A percentile compares a stretch with the other conserved stretches of the same genome.
These are phyloP conservation scores for Fusarium sp. DNA, from an alignment of 2,329 filamentous ascomycete species.

Conservation along the genomic window DNA sequence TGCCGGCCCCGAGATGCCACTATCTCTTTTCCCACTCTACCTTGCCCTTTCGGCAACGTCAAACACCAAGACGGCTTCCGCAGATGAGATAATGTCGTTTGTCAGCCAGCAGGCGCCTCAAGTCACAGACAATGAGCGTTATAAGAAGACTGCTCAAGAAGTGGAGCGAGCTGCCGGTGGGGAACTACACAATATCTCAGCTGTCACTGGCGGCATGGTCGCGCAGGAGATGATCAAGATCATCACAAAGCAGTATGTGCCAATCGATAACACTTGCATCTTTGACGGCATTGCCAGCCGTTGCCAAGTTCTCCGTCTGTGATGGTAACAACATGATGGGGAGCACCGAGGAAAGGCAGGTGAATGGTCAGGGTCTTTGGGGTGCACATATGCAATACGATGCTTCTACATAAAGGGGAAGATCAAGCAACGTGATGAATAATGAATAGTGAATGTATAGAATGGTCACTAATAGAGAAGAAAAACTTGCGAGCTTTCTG, in stretches of 20 bases:
- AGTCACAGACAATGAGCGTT: conserved; percentile 59
- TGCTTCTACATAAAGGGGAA: neutral
- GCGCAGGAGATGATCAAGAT: conserved; percentile 98
- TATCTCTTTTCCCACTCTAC: conserved; percentile 74
- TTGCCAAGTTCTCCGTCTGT: conserved; percentile 66
- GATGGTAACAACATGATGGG: neutral
- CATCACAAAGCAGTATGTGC: conserved; percentile 76
- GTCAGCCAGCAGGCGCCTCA: conserved; percentile 56
- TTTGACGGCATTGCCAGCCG: conserved; percentile 74
- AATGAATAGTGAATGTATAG: conserved; percentile 26
- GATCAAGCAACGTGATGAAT: conserved; percentile 10
- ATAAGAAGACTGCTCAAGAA: conserved; percentile 68
- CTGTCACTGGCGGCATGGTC: conserved; percentile 87
- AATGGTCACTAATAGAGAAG: conserved; percentile 16
- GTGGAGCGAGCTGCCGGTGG: conserved; percentile 79
- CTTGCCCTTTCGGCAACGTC: conserved; percentile 68
- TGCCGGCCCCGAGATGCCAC: conserved; percentile 57
- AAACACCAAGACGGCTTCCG: conserved; percentile 54
- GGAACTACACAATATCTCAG: conserved; percentile 92
- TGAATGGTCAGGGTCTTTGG: neutral
- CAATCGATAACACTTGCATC: conserved; percentile 75
- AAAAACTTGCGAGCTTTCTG: neutral
- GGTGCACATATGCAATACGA: neutral
- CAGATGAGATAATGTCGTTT: conserved; percentile 62
- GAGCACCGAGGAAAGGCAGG: neutral